A percentile compares a stretch with the other conserved stretches of the same genome.
phyloP scores from a whole-genome alignment of 2,329 filamentous ascomycete species.

The Hypoxylon sp. region DNA sequence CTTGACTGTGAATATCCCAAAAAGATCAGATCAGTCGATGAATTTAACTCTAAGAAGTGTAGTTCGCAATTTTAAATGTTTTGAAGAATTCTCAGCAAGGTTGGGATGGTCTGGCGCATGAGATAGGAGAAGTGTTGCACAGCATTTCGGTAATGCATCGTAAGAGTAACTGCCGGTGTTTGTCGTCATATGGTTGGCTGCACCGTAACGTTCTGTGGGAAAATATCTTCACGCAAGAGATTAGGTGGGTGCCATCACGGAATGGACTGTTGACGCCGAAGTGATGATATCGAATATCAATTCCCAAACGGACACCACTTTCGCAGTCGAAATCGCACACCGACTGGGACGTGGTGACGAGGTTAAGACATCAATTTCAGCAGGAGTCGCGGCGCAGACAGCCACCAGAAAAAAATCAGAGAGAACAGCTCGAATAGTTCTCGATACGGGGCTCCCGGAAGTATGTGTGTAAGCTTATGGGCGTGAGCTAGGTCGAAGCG shows the following conservation, averaged over 20 bases:
- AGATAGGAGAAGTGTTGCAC: conserved; percentile 22
- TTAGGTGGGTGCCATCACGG: conserved; percentile 6
- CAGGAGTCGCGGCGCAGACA: conserved; percentile 5
- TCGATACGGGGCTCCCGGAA: conserved; percentile 7
- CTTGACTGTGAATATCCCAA: conserved; percentile 1
- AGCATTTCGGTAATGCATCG: conserved; percentile 12
- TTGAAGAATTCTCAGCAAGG: conserved; percentile 3
- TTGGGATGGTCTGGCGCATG: conserved; percentile 13
- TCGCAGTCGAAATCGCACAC: neutral
- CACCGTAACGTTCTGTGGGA: conserved; percentile 2
- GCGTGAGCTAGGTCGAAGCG: conserved; percentile 12
- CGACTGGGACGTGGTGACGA: neutral
- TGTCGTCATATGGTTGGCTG: conserved; percentile 12
- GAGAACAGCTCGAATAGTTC: conserved; percentile 3
- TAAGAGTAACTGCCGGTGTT: conserved; percentile 11
- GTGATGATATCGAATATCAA: conserved; percentile 2
- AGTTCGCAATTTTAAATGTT: conserved; percentile 15
- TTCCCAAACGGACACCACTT: neutral
- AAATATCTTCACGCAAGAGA: conserved; percentile 4
- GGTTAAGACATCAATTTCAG: conserved; percentile 11
- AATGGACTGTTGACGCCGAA: neutral
- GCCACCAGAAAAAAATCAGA: neutral
- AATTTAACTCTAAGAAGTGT: neutral
- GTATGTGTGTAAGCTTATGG: conserved; percentile 17
- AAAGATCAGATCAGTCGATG: conserved; percentile 1